Evolutionary conservation across 768 basidiomycete species (phyloP).

Genomic region (Chalciporus sphaerocephalus): DNA sequence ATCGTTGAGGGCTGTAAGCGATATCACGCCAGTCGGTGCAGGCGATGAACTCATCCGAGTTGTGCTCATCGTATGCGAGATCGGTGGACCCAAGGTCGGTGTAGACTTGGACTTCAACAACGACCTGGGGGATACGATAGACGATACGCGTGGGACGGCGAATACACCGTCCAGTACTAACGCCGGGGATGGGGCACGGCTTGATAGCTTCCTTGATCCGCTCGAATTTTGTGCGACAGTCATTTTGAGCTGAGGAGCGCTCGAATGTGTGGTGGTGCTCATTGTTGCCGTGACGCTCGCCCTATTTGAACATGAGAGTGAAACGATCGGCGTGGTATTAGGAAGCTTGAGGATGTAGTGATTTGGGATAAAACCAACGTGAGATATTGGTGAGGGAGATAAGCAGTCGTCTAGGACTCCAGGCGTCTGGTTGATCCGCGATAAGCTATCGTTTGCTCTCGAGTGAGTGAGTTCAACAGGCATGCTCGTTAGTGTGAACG

Average conservation of each 20-base stretch:
- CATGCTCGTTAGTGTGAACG: constrained; percentile 17
- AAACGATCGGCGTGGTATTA: background rate
- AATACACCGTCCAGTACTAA: constrained; percentile 22
- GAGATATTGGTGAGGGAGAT: constrained; percentile 5
- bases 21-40: background rate
- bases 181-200: constrained; percentile 6
- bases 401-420: background rate
- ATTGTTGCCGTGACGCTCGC: background rate
- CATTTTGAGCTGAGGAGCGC: background rate
- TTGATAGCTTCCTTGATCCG: background rate
- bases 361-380: background rate
- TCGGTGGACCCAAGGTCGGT: constrained; percentile 1
- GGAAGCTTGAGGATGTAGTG: constrained; percentile 19
- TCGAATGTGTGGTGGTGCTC: background rate
- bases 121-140: background rate
- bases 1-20: background rate
- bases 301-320: constrained; percentile 1
- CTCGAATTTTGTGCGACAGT: background rate
- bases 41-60: background rate
- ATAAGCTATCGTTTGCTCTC: background rate
- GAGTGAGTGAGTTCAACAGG: constrained; percentile 5
- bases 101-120: background rate
- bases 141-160: constrained; percentile 5
- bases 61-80: background rate
- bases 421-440: background rate